Evolutionary conservation across 192 early-diverging fungal genomes (phyloP).

Genomic region (Kickxella alabastrina): DNA sequence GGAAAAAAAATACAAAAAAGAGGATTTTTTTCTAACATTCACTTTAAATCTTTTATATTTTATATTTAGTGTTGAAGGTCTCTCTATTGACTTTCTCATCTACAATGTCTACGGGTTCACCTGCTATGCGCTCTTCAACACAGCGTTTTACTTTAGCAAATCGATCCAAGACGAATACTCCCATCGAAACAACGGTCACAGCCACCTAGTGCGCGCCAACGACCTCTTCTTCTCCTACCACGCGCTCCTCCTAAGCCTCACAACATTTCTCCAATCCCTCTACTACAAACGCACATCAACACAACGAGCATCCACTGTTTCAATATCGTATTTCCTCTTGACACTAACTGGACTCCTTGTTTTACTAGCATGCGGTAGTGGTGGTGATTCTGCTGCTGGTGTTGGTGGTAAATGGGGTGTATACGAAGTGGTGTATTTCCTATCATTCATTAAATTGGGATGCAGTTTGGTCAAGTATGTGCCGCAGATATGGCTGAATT

Average conservation of each 20-base stretch:
- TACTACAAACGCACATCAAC: constrained; percentile 50
- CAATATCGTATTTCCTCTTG: constrained; percentile 11
- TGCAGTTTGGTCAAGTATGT: constrained; percentile 79
- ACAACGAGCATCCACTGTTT: constrained; percentile 16
- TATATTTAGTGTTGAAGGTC: constrained; percentile 61
- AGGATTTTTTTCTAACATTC: too few relatives aligned
- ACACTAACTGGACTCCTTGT: constrained; percentile 5
- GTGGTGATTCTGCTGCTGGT: constrained; percentile 2
- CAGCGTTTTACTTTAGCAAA: constrained; percentile 66
- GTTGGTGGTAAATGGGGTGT: constrained; percentile 3
- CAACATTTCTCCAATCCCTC: constrained; percentile 64
- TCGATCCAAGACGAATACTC: constrained; percentile 68
- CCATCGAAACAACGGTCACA: constrained; percentile 60
- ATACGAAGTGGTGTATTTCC: constrained; percentile 66
- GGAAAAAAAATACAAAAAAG: too few relatives aligned
- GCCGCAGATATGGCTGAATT: constrained; percentile 74
- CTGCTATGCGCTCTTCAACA: constrained; percentile 79
- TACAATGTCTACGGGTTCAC: constrained; percentile 85
- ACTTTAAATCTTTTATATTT: background rate
- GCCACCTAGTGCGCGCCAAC: constrained; percentile 70
- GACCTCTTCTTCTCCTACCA: constrained; percentile 89
- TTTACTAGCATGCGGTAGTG: constrained; percentile 5
- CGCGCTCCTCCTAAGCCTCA: constrained; percentile 61
- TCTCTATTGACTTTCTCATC: constrained; percentile 87
- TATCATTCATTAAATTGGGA: constrained; percentile 74